Conservation (phyloP, 495 filamentous ascomycete genomes). For the Opeltia flavorubescens region DNA sequence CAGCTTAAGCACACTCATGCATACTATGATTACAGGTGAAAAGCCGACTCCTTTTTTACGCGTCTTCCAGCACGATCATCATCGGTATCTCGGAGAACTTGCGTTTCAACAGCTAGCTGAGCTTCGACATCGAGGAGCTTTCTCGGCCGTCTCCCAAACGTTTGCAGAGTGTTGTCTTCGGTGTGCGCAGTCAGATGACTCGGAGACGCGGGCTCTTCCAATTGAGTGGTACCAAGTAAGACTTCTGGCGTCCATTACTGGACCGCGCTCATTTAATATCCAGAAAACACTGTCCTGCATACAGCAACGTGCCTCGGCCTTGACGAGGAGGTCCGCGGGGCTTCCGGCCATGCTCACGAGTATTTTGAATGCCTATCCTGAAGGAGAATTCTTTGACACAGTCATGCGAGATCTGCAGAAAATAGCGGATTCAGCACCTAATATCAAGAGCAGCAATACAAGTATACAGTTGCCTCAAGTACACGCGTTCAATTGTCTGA, state of each 20-base stretch:
- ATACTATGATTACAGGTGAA: slow-evolving; percentile 22
- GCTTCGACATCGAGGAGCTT: slow-evolving; percentile 82
- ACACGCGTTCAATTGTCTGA: slow-evolving; percentile 82
- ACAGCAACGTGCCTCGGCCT: slow-evolving; percentile 53
- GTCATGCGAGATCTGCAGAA: slow-evolving; percentile 38
- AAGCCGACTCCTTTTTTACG: slow-evolving; percentile 18
- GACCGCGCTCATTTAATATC: slow-evolving; percentile 1
- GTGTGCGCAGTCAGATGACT: slow-evolving; percentile 38
- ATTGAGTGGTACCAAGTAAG: slow-evolving; percentile 52
- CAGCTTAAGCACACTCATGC: slow-evolving; percentile 3
- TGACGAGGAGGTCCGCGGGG: slow-evolving; percentile 81
- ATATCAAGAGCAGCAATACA: slow-evolving; percentile 25
- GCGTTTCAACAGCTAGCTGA: slow-evolving; percentile 70
- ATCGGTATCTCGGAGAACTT: slow-evolving; percentile 44
- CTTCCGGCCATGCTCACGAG: slow-evolving; percentile 74
- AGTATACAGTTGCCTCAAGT: slow-evolving; percentile 70
- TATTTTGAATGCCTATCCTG: slow-evolving; percentile 44
- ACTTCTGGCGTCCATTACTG: not conserved
- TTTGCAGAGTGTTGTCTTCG: slow-evolving; percentile 63
- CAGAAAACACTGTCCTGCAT: slow-evolving; percentile 51
- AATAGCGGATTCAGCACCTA: slow-evolving; percentile 42
- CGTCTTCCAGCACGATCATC: slow-evolving; percentile 26
- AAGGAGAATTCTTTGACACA: slow-evolving; percentile 30
- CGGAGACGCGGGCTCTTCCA: slow-evolving; percentile 26
- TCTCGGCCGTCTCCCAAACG: slow-evolving; percentile 81